A percentile compares a stretch with the other conserved stretches of the same genome.
These are phyloP conservation scores for Syzygium oleosum DNA, from an alignment of 345 rosid genomes.

Conservation along the genomic window DNA sequence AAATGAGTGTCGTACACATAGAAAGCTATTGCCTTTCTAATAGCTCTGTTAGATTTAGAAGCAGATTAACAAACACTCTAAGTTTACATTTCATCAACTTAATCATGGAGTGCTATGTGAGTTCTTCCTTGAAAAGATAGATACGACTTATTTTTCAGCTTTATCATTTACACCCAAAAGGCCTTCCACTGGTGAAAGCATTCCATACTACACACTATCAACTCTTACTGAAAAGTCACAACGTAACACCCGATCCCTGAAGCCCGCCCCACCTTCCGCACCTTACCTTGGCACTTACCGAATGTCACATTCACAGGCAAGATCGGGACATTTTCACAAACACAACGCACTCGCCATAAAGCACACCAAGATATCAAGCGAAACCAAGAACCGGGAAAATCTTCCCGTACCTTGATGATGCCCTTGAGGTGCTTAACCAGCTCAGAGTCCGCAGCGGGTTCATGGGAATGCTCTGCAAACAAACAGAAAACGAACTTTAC, in stretches of 20 bases:
- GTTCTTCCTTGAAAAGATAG: not conserved
- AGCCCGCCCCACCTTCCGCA: not conserved
- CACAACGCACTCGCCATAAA: not conserved
- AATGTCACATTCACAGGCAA: not conserved
- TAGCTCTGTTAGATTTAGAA: not conserved
- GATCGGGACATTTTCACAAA: not conserved
- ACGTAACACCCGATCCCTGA: not conserved
- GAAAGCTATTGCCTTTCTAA: not conserved
- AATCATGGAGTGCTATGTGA: not conserved
- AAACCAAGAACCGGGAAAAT: not conserved
- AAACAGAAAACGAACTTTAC: not conserved
- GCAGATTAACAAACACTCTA: not conserved
- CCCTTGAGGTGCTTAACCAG: conserved; percentile 90
- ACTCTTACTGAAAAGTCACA: not conserved
- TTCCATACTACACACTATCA: not conserved
- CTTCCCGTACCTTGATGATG: conserved; percentile 56
- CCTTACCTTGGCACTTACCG: not conserved
- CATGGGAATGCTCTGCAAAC: conserved; percentile 59
- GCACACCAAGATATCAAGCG: not conserved
- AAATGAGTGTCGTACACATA: not conserved
- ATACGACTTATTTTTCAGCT: not conserved
- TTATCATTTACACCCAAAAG: not conserved
- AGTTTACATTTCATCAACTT: not conserved
- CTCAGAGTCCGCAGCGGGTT: conserved; percentile 46
- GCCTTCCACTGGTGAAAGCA: not conserved